Evolutionary conservation across 495 filamentous ascomycete genomes (phyloP).

Genomic region (Pyrenopolyporus hunteri): DNA sequence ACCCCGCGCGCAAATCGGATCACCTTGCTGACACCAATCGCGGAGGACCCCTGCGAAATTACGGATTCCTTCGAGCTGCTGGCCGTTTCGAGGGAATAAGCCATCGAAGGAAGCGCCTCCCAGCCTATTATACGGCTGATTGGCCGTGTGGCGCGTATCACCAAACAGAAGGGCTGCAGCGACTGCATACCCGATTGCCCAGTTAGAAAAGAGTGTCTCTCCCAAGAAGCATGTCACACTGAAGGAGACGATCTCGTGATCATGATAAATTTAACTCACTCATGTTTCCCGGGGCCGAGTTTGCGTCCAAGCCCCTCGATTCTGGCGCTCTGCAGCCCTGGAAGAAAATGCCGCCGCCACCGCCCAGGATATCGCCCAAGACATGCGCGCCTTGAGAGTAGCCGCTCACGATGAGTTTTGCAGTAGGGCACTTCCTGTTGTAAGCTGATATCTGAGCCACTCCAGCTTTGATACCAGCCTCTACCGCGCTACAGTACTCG

Average conservation of each 20-base stretch:
- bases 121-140: slow-evolving; percentile 36
- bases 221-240: not conserved
- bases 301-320: slow-evolving; percentile 6
- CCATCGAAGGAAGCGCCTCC: slow-evolving; percentile 24
- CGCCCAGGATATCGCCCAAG: slow-evolving; percentile 28
- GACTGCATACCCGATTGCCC: slow-evolving; percentile 9
- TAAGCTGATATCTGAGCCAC: slow-evolving; percentile 34
- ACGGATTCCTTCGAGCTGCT: slow-evolving; percentile 13
- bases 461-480: slow-evolving; percentile 25
- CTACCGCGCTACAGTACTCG: slow-evolving; percentile 37
- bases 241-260: not conserved
- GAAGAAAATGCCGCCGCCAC: slow-evolving; percentile 33
- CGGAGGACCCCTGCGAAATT: slow-evolving; percentile 27
- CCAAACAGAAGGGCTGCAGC: slow-evolving; percentile 38
- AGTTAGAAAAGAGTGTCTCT: not conserved
- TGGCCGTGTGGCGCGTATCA: slow-evolving; percentile 33
- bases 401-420: slow-evolving; percentile 38
- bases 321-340: slow-evolving; percentile 18
- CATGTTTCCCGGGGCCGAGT: slow-evolving; percentile 21
- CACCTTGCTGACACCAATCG: slow-evolving; percentile 33
- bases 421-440: slow-evolving; percentile 30
- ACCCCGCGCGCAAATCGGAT: slow-evolving; percentile 39
- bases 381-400: slow-evolving; percentile 42
- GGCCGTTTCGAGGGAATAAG: slow-evolving; percentile 28
- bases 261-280: slow-evolving; percentile 35